Percentiles rank a stretch among this genome's conserved stretches.
These are phyloP conservation scores for Coemansia furcata DNA, from an alignment of 192 early-diverging fungal species.

Conservation along the genomic window DNA sequence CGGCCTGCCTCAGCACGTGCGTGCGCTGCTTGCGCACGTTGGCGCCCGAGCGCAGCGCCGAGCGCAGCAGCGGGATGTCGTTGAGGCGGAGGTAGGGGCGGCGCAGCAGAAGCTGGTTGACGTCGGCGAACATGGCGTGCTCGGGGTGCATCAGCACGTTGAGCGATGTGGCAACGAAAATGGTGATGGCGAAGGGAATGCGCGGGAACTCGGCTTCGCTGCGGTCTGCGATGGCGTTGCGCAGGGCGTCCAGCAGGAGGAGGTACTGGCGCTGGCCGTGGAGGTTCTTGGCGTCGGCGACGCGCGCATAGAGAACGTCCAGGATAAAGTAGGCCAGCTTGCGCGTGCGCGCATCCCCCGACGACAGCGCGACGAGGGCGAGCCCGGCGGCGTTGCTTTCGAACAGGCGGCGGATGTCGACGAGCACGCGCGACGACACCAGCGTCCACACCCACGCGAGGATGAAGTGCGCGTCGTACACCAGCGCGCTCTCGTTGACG, in stretches of 20 bases:
- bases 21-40: constrained; percentile 14
- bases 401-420: constrained; percentile 28
- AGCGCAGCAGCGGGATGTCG: constrained; percentile 35
- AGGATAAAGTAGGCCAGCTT: constrained; percentile 42
- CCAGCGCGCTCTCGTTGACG: background rate
- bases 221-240: constrained; percentile 35
- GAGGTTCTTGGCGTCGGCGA: constrained; percentile 9
- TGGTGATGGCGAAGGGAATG: constrained; percentile 24
- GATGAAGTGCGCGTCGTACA: constrained; percentile 36
- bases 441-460: constrained; percentile 44
- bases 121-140: constrained; percentile 30
- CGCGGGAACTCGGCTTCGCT: constrained; percentile 16
- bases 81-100: constrained; percentile 22
- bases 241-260: constrained; percentile 39
- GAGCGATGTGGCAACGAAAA: constrained; percentile 44
- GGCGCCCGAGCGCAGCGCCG: constrained; percentile 8
- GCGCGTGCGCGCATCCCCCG: constrained; percentile 24
- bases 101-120: constrained; percentile 33
- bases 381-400: constrained; percentile 35
- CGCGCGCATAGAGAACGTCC: constrained; percentile 21
- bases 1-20: constrained; percentile 32
- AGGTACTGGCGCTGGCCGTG: constrained; percentile 27
- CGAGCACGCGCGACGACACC: constrained; percentile 11
- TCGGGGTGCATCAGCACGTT: constrained; percentile 35
- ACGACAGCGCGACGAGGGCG: constrained; percentile 38